Evolutionary conservation across 139 green algal species (phyloP), one percentile per base, ranked within the genome.

Genomic region (Tetratostichococcus sp.): DNA sequence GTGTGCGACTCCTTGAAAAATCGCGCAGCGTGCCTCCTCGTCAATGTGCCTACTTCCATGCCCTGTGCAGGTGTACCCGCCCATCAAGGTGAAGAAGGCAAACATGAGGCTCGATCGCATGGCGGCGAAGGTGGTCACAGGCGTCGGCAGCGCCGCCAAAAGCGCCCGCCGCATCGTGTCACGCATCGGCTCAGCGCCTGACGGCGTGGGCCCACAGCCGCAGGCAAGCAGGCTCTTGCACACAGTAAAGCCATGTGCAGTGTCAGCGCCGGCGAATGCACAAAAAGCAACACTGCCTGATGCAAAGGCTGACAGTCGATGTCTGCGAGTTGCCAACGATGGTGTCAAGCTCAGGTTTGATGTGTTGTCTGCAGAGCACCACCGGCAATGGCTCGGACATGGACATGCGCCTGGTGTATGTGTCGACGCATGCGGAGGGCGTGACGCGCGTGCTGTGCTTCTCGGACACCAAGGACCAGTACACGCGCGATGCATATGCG

Each of bases 401-500:
- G 14, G 50, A 62, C 19, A 26, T 26, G 50, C 50, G 50, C 11
- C 50, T 62, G 17, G 50, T 62, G 50, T 62, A 62, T 62, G 50
- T 62, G 50, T 62, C 50, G 17, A 70, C 31, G 65, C 30, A 62
- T 35, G 86, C 86, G 26, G 86, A 90, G 23, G 86, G 83, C 0
- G 72, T 79, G 25, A 89, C 83, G 30, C 74, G 86, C 1, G 83
- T 89, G 77, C 80, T 90, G 30, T 82, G 73, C 69, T 90, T 90
- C 70, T 81, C 70, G n/a, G 83, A 90, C 72, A 70, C 35, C 28
- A 59, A 43, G 30, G 79, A 85, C 62, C 30, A 79, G 39, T 80
- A 77, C 66, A 76, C 75, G 31, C 42, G 58, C 28, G 77, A 76
- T 21, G 76, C 69, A 32, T 73, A 75, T 35, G 82, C 82, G 34